Conservation (phyloP, 2,329 filamentous ascomycete genomes). For the Cladosporium sp. region DNA sequence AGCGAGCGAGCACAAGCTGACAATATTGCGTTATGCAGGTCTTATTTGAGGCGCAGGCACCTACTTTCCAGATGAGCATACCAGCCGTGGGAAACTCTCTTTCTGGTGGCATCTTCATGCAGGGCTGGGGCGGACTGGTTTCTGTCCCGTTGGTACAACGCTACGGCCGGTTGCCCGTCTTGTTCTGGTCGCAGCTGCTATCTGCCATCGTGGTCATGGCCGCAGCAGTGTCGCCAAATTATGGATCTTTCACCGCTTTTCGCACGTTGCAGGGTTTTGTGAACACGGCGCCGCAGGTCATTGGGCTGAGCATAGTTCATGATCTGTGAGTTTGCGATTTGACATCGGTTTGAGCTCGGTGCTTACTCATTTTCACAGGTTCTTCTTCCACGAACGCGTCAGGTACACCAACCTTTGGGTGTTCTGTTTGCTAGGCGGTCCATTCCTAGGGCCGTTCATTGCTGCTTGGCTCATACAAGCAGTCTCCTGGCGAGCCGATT, state of each 20-base stretch:
- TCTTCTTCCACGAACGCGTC: conserved; percentile 41
- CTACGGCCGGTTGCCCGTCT: conserved; percentile 31
- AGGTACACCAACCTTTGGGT: conserved; percentile 39
- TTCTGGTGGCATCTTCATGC: not conserved
- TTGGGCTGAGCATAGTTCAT: conserved; percentile 35
- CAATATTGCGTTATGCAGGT: not conserved
- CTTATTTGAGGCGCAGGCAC: not conserved
- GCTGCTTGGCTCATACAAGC: conserved; percentile 19
- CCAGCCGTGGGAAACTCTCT: not conserved
- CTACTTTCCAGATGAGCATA: not conserved
- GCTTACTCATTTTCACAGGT: conserved; percentile 18
- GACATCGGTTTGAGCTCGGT: not conserved
- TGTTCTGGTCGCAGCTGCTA: conserved; percentile 34
- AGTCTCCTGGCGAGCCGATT: conserved; percentile 21
- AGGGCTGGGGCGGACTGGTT: not conserved
- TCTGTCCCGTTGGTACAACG: conserved; percentile 29
- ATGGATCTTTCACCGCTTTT: conserved; percentile 30
- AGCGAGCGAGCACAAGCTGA: not conserved
- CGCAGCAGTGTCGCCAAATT: conserved; percentile 24
- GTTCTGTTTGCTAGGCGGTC: conserved; percentile 29
- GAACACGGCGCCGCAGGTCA: conserved; percentile 31
- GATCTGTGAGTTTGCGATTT: conserved; percentile 29
- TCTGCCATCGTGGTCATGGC: conserved; percentile 26
- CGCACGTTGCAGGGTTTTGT: conserved; percentile 33
- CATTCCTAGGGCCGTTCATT: conserved; percentile 24